Evolutionary conservation across 176 grass and related monocot genomes (phyloP).

Genomic region (Zea mays): DNA sequence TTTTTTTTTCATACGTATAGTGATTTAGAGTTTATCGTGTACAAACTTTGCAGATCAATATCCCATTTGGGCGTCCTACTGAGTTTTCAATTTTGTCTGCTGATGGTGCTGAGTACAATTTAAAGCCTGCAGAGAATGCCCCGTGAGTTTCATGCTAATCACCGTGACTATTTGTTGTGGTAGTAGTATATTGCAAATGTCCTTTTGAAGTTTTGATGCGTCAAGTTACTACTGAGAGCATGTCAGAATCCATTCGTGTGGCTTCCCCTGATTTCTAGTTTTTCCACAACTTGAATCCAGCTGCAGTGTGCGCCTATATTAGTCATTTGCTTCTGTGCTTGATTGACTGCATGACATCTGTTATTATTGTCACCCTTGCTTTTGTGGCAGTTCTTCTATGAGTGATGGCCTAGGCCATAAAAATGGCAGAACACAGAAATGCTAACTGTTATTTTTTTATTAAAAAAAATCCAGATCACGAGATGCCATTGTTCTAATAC

Average conservation of each 20-base stretch:
- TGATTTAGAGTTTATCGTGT: slow-evolving; percentile 32
- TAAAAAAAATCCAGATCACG: slow-evolving; percentile 48
- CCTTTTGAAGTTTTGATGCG: background rate
- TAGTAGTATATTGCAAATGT: background rate
- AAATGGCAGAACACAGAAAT: slow-evolving; percentile 13
- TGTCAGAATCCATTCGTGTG: background rate
- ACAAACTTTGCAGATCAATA: slow-evolving; percentile 61
- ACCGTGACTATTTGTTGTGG: background rate
- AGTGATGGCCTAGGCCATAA: background rate
- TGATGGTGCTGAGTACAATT: slow-evolving; percentile 56
- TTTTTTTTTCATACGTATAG: background rate
- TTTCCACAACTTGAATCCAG: background rate
- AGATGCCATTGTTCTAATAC: slow-evolving; percentile 78
- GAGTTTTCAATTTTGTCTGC: slow-evolving; percentile 72
- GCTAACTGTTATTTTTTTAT: background rate
- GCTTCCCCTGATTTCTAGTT: background rate
- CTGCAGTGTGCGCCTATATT: background rate
- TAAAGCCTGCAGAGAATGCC: slow-evolving; percentile 65
- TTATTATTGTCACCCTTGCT: background rate
- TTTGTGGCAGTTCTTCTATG: background rate
- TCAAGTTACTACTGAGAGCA: slow-evolving; percentile 1
- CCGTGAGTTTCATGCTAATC: slow-evolving; percentile 51
- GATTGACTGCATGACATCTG: background rate
- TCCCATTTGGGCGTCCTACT: slow-evolving; percentile 60
- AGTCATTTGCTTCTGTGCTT: slow-evolving; percentile 8